A percentile compares a stretch with the other conserved stretches of the same genome.
These are phyloP conservation scores for Brasenia schreberi DNA, from an alignment of 164 flowering plant genomes.

Conservation along the genomic window DNA sequence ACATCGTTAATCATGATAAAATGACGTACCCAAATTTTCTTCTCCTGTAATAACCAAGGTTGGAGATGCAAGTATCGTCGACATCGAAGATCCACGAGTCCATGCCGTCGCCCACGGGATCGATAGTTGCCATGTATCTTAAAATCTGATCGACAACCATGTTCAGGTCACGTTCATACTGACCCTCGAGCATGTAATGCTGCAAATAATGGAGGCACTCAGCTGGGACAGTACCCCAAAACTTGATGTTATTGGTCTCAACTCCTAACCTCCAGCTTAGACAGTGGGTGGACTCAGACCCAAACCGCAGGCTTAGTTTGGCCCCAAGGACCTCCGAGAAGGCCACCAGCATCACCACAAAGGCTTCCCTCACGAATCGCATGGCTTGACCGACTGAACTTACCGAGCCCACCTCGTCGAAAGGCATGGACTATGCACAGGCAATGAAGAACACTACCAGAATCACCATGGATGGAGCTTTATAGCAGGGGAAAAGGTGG, in stretches of 20 bases:
- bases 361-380: conserved; percentile 2
- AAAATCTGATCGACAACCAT: conserved; percentile 34
- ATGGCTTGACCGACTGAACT: neutral
- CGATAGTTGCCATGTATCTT: conserved; percentile 20
- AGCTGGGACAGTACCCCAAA: conserved; percentile 63
- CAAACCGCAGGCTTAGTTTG: neutral
- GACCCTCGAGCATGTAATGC: conserved; percentile 61
- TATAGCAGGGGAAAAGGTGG: neutral
- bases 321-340: conserved; percentile 5
- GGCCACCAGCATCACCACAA: conserved; percentile 7
- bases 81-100: conserved; percentile 83
- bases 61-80: conserved; percentile 85
- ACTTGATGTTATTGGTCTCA: conserved; percentile 55
- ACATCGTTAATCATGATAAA: too few species aligned
- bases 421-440: neutral
- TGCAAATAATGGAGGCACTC: conserved; percentile 38
- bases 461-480: neutral
- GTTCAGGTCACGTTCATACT: conserved; percentile 41
- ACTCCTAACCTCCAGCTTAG: conserved; percentile 80
- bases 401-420: neutral
- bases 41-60: conserved; percentile 35
- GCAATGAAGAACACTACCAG: neutral
- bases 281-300: conserved; percentile 17
- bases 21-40: conserved; percentile 47
- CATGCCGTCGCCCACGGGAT: conserved; percentile 28